Base-by-base conservation (phyloP, 345 rosid genomes). In the Mangifera indica region DNA sequence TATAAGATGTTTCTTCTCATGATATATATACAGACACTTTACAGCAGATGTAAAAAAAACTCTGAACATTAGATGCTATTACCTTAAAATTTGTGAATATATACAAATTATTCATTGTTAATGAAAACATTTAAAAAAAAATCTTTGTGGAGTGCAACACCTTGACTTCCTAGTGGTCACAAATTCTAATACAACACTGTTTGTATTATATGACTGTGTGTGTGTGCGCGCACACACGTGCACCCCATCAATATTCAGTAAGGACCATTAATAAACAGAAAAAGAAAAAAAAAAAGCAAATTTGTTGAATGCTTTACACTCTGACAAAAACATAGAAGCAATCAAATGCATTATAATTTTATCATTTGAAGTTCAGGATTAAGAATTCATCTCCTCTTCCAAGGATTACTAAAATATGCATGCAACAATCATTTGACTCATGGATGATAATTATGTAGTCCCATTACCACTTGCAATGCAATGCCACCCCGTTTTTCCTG, bases 401-500 rank as follows among this genome's bases (percentile, higher is more conserved):
- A 25, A 42, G 3, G 13, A 56, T 37, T 44, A 58, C 24, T 11
- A 3, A 15, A 21, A 25, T 7, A 63, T 42, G 10, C 20, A 58
- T 3, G 55, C 17, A 69, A 40, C 21, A 57, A 58, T n/a, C 7
- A 37, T 11, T 37, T 32, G 66, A 56, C 37, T 18, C 18, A 70
- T 25, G 54, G 62, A 46, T 21, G 42, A 45, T 63, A 29, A 22
- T 42, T 42, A 73, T 12, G 12, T 7, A 63, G 67, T 48, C 34
- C 60, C 3, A 18, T 55, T 86, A 89, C 95, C 84, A 82, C 65
- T 77, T 78, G 78, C 45, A 95, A 61, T 2, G 98, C 99, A 82
- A 88, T 88, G 42, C 99, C 99, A 24, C 98, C 96, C 61, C 86
- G 86, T 77, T 95, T 95, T 79, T 92, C 88, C 81, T 84, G 90